Conservation (phyloP, 495 filamentous ascomycete species). For the Gamarada debralockiae region DNA sequence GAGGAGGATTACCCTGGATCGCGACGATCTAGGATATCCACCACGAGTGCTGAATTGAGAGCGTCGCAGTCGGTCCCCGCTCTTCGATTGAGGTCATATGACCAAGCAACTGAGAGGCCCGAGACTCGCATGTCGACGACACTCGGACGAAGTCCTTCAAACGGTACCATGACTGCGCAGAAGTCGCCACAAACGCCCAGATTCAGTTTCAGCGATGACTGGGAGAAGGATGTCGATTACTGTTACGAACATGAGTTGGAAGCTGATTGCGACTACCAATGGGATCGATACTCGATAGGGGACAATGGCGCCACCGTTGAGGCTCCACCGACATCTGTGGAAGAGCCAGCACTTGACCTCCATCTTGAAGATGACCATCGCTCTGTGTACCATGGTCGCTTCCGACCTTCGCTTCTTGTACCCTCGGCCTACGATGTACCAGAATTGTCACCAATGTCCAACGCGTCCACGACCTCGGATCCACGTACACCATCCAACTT, state of each 20-base stretch:
- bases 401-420: constrained; percentile 33
- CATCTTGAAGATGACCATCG: constrained; percentile 22
- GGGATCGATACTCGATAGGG: constrained; percentile 49
- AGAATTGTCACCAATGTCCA: constrained; percentile 31
- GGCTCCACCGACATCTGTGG: constrained; percentile 13
- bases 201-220: constrained; percentile 44
- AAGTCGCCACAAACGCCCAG: constrained; percentile 6
- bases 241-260: constrained; percentile 90
- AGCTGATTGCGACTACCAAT: constrained; percentile 86
- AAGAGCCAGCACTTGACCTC: constrained; percentile 12
- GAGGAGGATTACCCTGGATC: constrained; percentile 40
- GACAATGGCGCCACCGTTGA: constrained; percentile 14
- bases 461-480: constrained; percentile 10
- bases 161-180: not conserved
- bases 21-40: constrained; percentile 17
- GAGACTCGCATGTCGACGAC: constrained; percentile 6
- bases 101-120: constrained; percentile 1
- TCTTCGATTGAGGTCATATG: constrained; percentile 11
- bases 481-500: constrained; percentile 20
- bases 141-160: constrained; percentile 5
- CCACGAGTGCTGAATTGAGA: constrained; percentile 14
- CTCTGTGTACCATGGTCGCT: constrained; percentile 21
- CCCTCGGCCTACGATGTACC: constrained; percentile 40
- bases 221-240: constrained; percentile 95
- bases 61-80: constrained; percentile 22